These are phyloP conservation scores for Chimonanthus praecox DNA, from an alignment of 164 flowering plant genomes.

Conservation along the genomic window DNA sequence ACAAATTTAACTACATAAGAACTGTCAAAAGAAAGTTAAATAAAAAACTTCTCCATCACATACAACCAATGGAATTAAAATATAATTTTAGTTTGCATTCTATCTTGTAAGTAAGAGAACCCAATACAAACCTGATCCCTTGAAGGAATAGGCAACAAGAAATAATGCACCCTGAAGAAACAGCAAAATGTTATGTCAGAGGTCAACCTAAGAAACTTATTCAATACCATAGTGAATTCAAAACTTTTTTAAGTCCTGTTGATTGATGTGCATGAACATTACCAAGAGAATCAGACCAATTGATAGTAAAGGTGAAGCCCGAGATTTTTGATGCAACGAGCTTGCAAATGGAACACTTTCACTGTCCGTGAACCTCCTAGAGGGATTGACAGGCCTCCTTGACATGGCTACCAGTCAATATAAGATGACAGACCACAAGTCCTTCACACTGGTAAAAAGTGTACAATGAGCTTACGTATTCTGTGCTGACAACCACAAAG, in stretches of 20 bases:
- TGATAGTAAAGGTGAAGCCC: slow-evolving; percentile 57
- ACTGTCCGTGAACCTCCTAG: slow-evolving; percentile 50
- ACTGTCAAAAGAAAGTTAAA: background rate
- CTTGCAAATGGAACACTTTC: slow-evolving; percentile 48
- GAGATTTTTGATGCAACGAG: slow-evolving; percentile 55
- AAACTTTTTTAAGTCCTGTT: background rate
- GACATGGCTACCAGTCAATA: slow-evolving; percentile 36
- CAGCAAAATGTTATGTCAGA: background rate
- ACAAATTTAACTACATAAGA: background rate
- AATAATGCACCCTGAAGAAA: slow-evolving; percentile 56
- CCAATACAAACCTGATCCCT: slow-evolving; percentile 24
- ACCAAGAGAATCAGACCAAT: slow-evolving; percentile 56
- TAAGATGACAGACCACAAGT: slow-evolving; percentile 1
- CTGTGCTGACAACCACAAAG: no score
- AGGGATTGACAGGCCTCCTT: slow-evolving; percentile 55
- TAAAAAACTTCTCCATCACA: background rate
- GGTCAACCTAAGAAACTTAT: background rate
- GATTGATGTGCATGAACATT: slow-evolving; percentile 2
- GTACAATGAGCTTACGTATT: no score
- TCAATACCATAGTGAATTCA: background rate
- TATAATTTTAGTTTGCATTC: no score
- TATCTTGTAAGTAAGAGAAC: background rate
- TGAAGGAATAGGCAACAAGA: slow-evolving; percentile 48
- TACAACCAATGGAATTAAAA: background rate
- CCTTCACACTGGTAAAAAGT: slow-evolving; percentile 7